Conservation (phyloP, 2,329 filamentous ascomycete genomes). For the Penicillium sp. region DNA sequence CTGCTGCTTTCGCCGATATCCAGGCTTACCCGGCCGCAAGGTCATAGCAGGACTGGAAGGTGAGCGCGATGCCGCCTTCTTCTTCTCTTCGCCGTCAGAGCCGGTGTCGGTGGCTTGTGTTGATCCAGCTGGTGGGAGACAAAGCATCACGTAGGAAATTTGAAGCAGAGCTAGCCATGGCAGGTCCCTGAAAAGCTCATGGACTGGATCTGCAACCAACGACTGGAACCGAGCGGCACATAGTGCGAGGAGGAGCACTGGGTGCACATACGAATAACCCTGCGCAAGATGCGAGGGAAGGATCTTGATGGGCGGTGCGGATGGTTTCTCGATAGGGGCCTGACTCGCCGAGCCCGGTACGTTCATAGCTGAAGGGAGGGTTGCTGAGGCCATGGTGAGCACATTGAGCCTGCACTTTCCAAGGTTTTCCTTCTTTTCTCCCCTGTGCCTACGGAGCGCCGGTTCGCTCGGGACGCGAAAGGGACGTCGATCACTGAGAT, state of each 20-base stretch:
- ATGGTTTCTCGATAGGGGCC: constrained; percentile 23
- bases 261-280: constrained; percentile 63
- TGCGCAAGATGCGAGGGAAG: constrained; percentile 48
- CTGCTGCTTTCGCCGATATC: constrained; percentile 21
- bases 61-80: constrained; percentile 16
- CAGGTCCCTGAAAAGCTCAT: constrained; percentile 58
- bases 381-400: constrained; percentile 17
- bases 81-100: constrained; percentile 14
- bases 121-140: constrained; percentile 53
- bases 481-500: not conserved
- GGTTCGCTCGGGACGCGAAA: constrained; percentile 13
- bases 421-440: not conserved
- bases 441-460: constrained; percentile 5
- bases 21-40: constrained; percentile 19
- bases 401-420: constrained; percentile 7
- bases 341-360: constrained; percentile 7
- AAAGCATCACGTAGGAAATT: constrained; percentile 54
- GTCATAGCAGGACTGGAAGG: constrained; percentile 4
- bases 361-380: constrained; percentile 6
- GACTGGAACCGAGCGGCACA: constrained; percentile 60
- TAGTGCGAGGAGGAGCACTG: constrained; percentile 60
- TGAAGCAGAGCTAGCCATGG: constrained; percentile 63
- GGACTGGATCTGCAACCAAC: constrained; percentile 66
- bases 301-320: constrained; percentile 44
- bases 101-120: constrained; percentile 17